Evolutionary conservation across 2,329 filamentous ascomycete genomes (phyloP).

Genomic region (Claviceps cyperi): DNA sequence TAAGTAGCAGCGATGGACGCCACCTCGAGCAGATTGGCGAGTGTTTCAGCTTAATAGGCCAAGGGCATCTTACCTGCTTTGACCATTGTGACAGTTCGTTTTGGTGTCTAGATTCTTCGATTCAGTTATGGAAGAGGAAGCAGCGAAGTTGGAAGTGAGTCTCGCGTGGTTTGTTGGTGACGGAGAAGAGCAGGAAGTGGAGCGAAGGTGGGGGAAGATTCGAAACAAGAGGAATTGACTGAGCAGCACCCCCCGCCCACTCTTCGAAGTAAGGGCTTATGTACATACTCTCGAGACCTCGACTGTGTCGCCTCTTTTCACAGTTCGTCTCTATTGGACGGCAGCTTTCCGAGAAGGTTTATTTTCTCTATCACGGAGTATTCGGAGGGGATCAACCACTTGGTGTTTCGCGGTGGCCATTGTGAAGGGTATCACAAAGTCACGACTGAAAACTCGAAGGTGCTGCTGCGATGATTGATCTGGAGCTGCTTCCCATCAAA

Average conservation of each 20-base stretch:
- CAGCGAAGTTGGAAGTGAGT: background rate
- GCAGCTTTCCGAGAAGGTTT: background rate
- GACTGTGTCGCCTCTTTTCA: background rate
- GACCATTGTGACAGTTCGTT: slow-evolving; percentile 72
- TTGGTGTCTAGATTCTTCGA: slow-evolving; percentile 11
- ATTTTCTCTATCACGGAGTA: too few species aligned
- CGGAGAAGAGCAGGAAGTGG: slow-evolving; percentile 5
- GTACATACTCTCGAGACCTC: background rate
- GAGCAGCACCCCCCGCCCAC: background rate
- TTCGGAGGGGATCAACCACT: too few species aligned
- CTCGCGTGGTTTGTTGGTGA: slow-evolving; percentile 5
- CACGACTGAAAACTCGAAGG: background rate
- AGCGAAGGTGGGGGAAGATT: slow-evolving; percentile 7
- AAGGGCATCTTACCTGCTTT: slow-evolving; percentile 65
- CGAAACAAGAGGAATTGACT: slow-evolving; percentile 2
- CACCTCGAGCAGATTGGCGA: background rate
- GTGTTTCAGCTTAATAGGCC: background rate
- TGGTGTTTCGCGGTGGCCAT: background rate
- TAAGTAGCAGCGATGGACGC: slow-evolving; percentile 9
- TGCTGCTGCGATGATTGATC: background rate
- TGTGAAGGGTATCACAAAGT: background rate
- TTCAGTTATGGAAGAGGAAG: slow-evolving; percentile 6
- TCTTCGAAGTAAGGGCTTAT: background rate
- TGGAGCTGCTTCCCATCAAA: background rate
- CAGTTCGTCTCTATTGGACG: background rate